phyloP scores from a whole-genome alignment of 2,329 filamentous ascomycete genomes.

The Colletotrichum paranaense region DNA sequence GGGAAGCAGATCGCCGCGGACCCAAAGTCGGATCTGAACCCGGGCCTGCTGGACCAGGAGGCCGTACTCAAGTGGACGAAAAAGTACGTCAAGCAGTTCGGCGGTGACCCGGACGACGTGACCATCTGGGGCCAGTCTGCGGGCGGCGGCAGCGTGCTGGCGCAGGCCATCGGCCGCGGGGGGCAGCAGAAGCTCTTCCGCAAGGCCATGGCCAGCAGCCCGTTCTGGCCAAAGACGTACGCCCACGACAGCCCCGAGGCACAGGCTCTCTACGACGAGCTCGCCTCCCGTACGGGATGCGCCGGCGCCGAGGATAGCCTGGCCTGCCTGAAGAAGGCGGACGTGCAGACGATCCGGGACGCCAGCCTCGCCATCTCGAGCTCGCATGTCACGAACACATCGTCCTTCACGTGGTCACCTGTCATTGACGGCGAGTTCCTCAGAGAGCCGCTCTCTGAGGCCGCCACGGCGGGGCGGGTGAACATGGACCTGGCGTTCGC shows the following conservation, averaged over 20 bases:
- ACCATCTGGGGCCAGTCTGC: constrained; percentile 45
- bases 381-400: constrained; percentile 64
- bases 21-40: constrained; percentile 59
- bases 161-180: constrained; percentile 31
- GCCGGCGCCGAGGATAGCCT: constrained; percentile 55
- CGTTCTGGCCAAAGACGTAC: constrained; percentile 71
- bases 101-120: constrained; percentile 41
- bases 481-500: constrained; percentile 60
- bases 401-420: constrained; percentile 69
- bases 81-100: constrained; percentile 41
- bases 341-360: constrained; percentile 64
- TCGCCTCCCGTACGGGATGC: constrained; percentile 61
- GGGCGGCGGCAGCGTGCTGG: constrained; percentile 39
- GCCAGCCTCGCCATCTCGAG: constrained; percentile 61
- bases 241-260: constrained; percentile 60
- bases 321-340: constrained; percentile 63
- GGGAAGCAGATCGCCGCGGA: constrained; percentile 58
- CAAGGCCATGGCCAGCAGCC: constrained; percentile 52
- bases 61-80: constrained; percentile 43
- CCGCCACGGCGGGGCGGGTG: constrained; percentile 49
- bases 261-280: constrained; percentile 60
- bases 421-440: constrained; percentile 69
- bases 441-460: constrained; percentile 56
- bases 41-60: constrained; percentile 53
- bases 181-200: constrained; percentile 38